These are phyloP conservation scores for Fusarium drepaniforme DNA, from an alignment of 2,329 filamentous ascomycete species.

Conservation along the genomic window DNA sequence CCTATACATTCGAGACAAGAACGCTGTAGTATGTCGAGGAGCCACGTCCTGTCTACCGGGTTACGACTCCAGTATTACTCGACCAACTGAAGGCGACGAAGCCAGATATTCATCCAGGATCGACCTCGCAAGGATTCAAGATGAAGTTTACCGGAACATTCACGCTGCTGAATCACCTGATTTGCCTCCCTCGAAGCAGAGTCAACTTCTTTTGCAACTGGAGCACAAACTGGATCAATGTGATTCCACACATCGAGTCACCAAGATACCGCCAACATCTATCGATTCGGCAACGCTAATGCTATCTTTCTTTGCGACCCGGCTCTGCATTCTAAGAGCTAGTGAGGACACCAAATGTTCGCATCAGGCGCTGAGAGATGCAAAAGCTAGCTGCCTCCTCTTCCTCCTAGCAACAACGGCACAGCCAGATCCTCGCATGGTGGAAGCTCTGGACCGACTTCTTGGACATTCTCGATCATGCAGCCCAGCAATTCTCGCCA, in stretches of 20 bases:
- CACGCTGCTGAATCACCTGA: constrained; percentile 26
- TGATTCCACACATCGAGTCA: constrained; percentile 27
- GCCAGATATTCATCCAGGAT: constrained; percentile 25
- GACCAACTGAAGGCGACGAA: constrained; percentile 11
- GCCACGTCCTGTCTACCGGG: constrained; percentile 34
- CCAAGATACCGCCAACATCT: constrained; percentile 21
- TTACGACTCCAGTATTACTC: constrained; percentile 26
- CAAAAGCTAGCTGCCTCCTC: constrained; percentile 41
- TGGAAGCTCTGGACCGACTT: constrained; percentile 27
- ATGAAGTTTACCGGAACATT: constrained; percentile 38
- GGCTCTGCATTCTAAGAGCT: constrained; percentile 30
- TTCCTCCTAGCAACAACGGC: constrained; percentile 37
- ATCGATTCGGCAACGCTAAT: constrained; percentile 22
- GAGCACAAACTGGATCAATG: constrained; percentile 41
- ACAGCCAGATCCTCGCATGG: constrained; percentile 25
- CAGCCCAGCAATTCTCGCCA: neutral
- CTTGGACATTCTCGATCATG: constrained; percentile 13
- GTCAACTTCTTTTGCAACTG: constrained; percentile 22
- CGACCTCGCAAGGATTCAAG: constrained; percentile 40
- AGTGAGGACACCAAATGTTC: constrained; percentile 10
- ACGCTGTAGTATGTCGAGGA: constrained; percentile 38
- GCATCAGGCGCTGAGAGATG: constrained; percentile 24
- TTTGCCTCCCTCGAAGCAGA: constrained; percentile 4
- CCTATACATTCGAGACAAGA: constrained; percentile 43
- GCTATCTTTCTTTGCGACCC: constrained; percentile 40